phyloP scores from a whole-genome alignment of 176 grass and related monocot species.

The Urochloa ruziziensis region DNA sequence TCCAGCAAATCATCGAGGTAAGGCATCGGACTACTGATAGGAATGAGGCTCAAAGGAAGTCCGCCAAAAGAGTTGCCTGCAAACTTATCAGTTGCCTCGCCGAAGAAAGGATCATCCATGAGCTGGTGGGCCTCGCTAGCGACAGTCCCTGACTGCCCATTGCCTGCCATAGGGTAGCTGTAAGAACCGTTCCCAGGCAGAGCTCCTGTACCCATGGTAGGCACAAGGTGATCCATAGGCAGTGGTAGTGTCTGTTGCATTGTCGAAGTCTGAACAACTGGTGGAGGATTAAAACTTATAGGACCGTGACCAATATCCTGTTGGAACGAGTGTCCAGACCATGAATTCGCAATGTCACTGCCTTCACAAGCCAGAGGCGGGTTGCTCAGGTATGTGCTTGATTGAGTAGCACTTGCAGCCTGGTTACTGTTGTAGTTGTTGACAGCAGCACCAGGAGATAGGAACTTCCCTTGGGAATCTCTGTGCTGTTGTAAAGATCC shows the following conservation, averaged over 20 bases:
- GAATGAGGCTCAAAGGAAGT: slow-evolving; percentile 62
- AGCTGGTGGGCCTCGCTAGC: slow-evolving; percentile 19
- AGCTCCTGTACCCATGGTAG: slow-evolving; percentile 19
- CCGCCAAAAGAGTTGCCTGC: slow-evolving; percentile 53
- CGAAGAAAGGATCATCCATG: slow-evolving; percentile 47
- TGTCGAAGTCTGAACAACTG: slow-evolving; percentile 16
- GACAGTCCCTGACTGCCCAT: slow-evolving; percentile 32
- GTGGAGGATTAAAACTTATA: slow-evolving; percentile 40
- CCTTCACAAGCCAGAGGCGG: slow-evolving; percentile 40
- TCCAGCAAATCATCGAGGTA: slow-evolving; percentile 66
- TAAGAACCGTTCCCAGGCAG: slow-evolving; percentile 38
- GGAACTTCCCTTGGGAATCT: slow-evolving; percentile 28
- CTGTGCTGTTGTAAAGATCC: slow-evolving; percentile 27
- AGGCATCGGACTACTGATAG: slow-evolving; percentile 54
- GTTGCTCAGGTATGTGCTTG: slow-evolving; percentile 44
- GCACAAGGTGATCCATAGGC: slow-evolving; percentile 30
- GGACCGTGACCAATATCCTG: slow-evolving; percentile 19
- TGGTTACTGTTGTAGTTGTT: background rate
- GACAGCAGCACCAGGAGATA: slow-evolving; percentile 13
- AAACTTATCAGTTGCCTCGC: slow-evolving; percentile 52
- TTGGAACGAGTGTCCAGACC: slow-evolving; percentile 38
- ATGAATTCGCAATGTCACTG: slow-evolving; percentile 39
- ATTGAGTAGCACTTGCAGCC: slow-evolving; percentile 6
- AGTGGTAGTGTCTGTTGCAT: slow-evolving; percentile 40
- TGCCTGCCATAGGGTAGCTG: slow-evolving; percentile 24